A percentile compares a stretch with the other conserved stretches of the same genome.
Conservation (phyloP, 495 filamentous ascomycete species). For the Trichoderma parareesei region DNA sequence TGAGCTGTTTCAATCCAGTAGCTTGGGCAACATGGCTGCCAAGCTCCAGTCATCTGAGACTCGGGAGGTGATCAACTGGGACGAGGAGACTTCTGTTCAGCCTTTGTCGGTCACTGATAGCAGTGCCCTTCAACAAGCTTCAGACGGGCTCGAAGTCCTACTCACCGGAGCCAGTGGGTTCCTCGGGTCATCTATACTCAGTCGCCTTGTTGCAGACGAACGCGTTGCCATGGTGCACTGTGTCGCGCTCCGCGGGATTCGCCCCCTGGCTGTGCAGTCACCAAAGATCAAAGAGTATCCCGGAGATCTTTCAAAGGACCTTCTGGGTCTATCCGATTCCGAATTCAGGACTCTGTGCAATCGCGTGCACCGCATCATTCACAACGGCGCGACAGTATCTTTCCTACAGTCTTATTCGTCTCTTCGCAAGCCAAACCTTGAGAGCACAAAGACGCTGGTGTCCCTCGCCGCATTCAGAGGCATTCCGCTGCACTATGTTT, state of each 20-base stretch:
- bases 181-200: constrained; percentile 20
- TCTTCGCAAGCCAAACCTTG: constrained; percentile 34
- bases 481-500: constrained; percentile 46
- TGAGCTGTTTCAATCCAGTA: constrained; percentile 23
- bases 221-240: constrained; percentile 18
- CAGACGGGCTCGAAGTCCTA: constrained; percentile 14
- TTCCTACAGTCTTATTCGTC: constrained; percentile 39
- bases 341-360: constrained; percentile 23
- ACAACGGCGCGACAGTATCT: constrained; percentile 45
- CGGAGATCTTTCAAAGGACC: constrained; percentile 33
- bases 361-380: constrained; percentile 37
- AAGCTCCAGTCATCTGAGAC: constrained; percentile 12
- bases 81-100: constrained; percentile 17
- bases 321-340: constrained; percentile 29
- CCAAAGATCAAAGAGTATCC: constrained; percentile 28
- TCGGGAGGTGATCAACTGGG: constrained; percentile 17
- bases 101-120: not conserved
- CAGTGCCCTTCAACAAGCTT: not conserved
- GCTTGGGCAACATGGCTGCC: constrained; percentile 23
- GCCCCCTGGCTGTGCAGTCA: constrained; percentile 19
- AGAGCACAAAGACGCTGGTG: constrained; percentile 36
- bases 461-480: constrained; percentile 22
- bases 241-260: constrained; percentile 16
- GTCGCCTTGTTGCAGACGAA: constrained; percentile 10
- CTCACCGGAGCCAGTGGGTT: constrained; percentile 28